Evolutionary conservation across 805 yeast species (phyloP), one percentile per base, ranked within the genome.

Genomic region (Zygotorulaspora chibaensis): DNA sequence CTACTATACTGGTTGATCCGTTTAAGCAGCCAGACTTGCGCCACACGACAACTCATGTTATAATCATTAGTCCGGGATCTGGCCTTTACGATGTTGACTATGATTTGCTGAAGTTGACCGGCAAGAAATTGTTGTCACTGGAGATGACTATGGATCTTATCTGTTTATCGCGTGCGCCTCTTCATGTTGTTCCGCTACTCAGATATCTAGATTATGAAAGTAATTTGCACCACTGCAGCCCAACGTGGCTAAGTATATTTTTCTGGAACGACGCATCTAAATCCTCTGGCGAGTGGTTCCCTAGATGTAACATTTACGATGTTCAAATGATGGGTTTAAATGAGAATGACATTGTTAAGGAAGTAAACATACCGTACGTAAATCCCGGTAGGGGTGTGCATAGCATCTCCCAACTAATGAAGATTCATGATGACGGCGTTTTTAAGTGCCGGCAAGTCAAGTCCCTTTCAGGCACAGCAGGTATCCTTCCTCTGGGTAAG

Each of bases 251-350:
- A 57, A 96, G 95, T 61, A 84, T 90, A 11, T 89, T 96, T 0
- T 93, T 85, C 59, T 93, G 95, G 86, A 80, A 77, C 43, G 87
- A 84, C 40, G 60, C 66, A 31, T 59, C 56, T 46, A 70, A 61
- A 64, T 66, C 56, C 20, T 71, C 71, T 27, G 54, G 52, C 18
- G 84, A 79, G 54, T 91, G 98, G 97, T 76, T 84, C n/a, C 97
- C 99, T 0, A 72, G 93, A 29, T 89, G 97, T 65, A 88, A 87
- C 57, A 90, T 93, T 41, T 91, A 93, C 63, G 98, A 91, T 58
- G 67, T 93, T 15, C 98, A 93, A 63, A 93, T 93, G 97, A 91
- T 91, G 95, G 98, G 98, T 0, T 77, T 93, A 7, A 88, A 91
- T 83, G 98, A 91, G 57, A 87, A 87, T 56, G 96, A 93, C 58